phyloP scores from a whole-genome alignment of 192 early-diverging fungal species.

The Entomortierella parvispora region DNA sequence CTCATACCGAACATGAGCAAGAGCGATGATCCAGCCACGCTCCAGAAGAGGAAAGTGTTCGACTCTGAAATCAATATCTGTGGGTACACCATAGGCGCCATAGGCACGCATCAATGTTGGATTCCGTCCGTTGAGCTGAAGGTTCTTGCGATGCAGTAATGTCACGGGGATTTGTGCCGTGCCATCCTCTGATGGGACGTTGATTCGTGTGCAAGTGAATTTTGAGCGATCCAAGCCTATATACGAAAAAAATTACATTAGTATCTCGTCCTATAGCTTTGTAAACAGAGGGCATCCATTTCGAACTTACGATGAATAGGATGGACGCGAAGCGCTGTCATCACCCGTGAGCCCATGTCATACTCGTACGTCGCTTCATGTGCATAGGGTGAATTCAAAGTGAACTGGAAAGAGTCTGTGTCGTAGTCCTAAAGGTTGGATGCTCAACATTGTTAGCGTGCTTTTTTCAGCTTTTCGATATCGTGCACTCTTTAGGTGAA shows the following conservation, averaged over 20 bases:
- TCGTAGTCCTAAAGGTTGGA: constrained; percentile 59
- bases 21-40: constrained; percentile 82
- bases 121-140: constrained; percentile 59
- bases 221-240: constrained; percentile 58
- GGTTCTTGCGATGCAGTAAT: constrained; percentile 63
- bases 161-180: constrained; percentile 69
- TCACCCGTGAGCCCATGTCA: constrained; percentile 60
- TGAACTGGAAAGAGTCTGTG: constrained; percentile 68
- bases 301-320: constrained; percentile 57
- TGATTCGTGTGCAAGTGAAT: constrained; percentile 58
- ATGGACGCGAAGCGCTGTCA: constrained; percentile 55
- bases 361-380: constrained; percentile 76
- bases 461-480: background rate
- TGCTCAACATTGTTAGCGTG: background rate
- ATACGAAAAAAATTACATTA: background rate
- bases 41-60: constrained; percentile 81
- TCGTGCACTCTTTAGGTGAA: too few relatives aligned
- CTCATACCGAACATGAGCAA: constrained; percentile 83
- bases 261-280: background rate
- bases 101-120: constrained; percentile 77
- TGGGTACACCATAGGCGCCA: constrained; percentile 82
- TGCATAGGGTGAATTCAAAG: constrained; percentile 70
- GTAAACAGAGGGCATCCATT: too few relatives aligned
- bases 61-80: constrained; percentile 80
- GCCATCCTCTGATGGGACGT: constrained; percentile 55